These are phyloP conservation scores for Flaveria ramosissima DNA, from an alignment of 129 eudicot genomes.

Conservation along the genomic window DNA sequence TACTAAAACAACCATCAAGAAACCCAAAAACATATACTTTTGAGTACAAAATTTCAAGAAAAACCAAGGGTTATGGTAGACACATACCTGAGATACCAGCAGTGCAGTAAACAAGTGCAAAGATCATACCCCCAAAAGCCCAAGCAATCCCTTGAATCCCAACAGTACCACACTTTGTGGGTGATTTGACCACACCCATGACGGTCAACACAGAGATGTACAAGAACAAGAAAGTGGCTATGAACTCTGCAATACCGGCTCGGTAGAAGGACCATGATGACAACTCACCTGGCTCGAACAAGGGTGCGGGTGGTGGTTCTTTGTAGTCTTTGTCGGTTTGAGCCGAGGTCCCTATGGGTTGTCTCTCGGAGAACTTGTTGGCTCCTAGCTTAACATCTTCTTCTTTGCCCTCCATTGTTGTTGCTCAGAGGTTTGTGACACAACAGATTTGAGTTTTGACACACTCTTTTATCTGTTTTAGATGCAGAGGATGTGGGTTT, in stretches of 20 bases:
- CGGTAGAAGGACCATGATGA: slow-evolving; percentile 85
- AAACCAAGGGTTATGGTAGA: neutral
- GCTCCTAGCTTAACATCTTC: slow-evolving; percentile 88
- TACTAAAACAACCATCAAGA: too few relatives aligned
- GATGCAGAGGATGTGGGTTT: neutral
- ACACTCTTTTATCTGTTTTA: too few relatives aligned
- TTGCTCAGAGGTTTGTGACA: slow-evolving; percentile 24
- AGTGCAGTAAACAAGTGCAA: slow-evolving; percentile 90
- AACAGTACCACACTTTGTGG: slow-evolving; percentile 72
- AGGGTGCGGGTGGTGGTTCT: slow-evolving; percentile 83
- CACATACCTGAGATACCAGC: slow-evolving; percentile 77
- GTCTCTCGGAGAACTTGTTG: slow-evolving; percentile 69
- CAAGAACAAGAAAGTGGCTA: slow-evolving; percentile 83
- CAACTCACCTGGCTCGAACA: slow-evolving; percentile 81
- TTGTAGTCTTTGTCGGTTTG: slow-evolving; percentile 79
- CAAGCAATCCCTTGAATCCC: slow-evolving; percentile 94
- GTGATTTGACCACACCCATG: slow-evolving; percentile 58
- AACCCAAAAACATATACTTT: neutral
- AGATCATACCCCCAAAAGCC: slow-evolving; percentile 97
- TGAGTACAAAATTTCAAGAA: neutral
- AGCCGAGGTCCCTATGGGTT: slow-evolving; percentile 78
- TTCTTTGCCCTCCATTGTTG: slow-evolving; percentile 71
- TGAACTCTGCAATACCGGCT: slow-evolving; percentile 89
- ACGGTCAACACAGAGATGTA: slow-evolving; percentile 77
- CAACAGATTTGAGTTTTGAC: neutral